Evolutionary conservation across 177 flowering plant species (phyloP).

Genomic region (Vitis hybrid): DNA sequence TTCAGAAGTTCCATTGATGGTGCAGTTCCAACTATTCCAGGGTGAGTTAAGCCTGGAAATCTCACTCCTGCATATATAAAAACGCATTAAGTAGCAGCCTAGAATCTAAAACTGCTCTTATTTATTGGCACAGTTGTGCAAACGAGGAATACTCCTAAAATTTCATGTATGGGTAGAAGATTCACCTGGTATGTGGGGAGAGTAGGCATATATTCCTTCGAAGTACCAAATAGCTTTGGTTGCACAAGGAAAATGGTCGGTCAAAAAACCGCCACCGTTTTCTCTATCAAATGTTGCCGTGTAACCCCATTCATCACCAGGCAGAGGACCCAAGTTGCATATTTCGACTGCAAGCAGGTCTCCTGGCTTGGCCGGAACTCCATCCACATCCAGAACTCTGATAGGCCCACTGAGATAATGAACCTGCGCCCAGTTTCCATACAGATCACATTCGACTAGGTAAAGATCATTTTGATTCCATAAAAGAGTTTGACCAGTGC

Average conservation of each 20-base stretch:
- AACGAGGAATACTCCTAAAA: too few species aligned
- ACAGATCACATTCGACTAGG: not conserved
- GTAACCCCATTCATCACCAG: slow-evolving; percentile 97
- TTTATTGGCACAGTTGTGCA: too few species aligned
- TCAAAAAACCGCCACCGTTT: slow-evolving; percentile 95
- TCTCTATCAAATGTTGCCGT: slow-evolving; percentile 91
- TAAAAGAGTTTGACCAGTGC: not conserved
- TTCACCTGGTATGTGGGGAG: slow-evolving; percentile 92
- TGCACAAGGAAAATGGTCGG: slow-evolving; percentile 92
- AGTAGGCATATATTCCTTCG: slow-evolving; percentile 91
- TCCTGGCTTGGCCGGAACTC: slow-evolving; percentile 80
- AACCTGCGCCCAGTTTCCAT: slow-evolving; percentile 37
- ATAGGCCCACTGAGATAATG: slow-evolving; percentile 95
- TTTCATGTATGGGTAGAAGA: not conserved
- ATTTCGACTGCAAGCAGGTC: slow-evolving; percentile 94
- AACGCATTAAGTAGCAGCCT: not conserved
- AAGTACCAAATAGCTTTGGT: slow-evolving; percentile 97
- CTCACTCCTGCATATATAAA: slow-evolving; percentile 59
- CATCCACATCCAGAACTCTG: slow-evolving; percentile 65
- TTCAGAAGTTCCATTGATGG: slow-evolving; percentile 86
- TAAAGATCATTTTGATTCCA: too few species aligned
- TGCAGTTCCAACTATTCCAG: slow-evolving; percentile 93
- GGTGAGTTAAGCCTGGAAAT: slow-evolving; percentile 91
- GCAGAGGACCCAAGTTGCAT: slow-evolving; percentile 90
- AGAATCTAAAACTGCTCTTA: not conserved